These are phyloP conservation scores for Plasmodium inui DNA, from an alignment of 169 alveolate genomes.

Conservation along the genomic window DNA sequence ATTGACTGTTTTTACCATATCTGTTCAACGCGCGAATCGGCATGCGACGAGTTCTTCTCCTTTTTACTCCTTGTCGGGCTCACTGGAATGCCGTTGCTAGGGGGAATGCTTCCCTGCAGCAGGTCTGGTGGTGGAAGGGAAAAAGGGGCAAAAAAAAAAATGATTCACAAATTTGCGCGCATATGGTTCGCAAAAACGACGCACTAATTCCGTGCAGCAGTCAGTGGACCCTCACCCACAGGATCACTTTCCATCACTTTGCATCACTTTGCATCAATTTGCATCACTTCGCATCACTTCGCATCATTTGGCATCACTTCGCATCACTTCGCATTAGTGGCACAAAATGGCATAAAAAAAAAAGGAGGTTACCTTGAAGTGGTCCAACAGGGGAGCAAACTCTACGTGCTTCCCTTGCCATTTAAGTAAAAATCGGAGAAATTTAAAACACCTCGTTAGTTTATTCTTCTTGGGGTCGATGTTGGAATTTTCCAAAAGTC, in stretches of 20 bases:
- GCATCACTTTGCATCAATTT: neutral
- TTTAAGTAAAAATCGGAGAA: constrained; percentile 48
- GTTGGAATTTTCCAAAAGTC: constrained; percentile 2
- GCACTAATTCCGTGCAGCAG: neutral
- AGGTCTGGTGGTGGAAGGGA: constrained; percentile 8
- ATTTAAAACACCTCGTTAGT: constrained; percentile 67
- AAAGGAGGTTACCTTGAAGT: constrained; percentile 33
- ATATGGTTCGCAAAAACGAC: neutral
- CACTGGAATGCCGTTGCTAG: constrained; percentile 69
- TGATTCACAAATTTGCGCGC: neutral
- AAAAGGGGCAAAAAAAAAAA: neutral
- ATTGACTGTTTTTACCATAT: neutral
- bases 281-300: neutral
- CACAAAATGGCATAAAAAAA: neutral
- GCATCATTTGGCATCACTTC: neutral
- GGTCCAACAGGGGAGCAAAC: constrained; percentile 6
- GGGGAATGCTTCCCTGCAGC: constrained; percentile 31
- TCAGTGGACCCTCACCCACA: neutral
- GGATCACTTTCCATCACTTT: no score
- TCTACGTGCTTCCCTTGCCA: neutral
- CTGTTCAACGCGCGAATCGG: neutral
- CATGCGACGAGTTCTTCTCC: neutral
- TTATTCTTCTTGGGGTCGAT: constrained; percentile 52
- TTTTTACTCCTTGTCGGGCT: neutral
- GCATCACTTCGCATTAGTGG: neutral